Evolutionary conservation across 1,284 basidiomycete genomes (phyloP).

Genomic region (Papiliotrema flavescens): DNA sequence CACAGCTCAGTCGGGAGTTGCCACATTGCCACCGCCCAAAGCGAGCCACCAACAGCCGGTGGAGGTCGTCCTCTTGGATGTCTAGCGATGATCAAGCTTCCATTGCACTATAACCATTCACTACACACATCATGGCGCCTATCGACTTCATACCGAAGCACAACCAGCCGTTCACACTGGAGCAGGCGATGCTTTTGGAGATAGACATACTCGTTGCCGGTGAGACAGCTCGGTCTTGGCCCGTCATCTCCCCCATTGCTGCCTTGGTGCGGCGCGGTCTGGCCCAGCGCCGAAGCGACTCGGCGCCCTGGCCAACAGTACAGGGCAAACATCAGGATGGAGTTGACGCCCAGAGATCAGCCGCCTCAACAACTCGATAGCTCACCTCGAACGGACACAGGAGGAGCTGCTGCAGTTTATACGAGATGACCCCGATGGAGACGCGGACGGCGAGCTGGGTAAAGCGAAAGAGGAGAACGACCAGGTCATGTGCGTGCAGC

Average conservation of each 20-base stretch:
- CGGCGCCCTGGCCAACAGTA: no score
- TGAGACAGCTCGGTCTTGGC: conserved; percentile 36
- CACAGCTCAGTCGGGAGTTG: no score
- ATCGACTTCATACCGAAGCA: conserved; percentile 58
- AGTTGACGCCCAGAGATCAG: conserved; percentile 59
- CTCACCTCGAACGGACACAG: conserved; percentile 64
- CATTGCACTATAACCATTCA: neutral
- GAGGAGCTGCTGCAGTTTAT: conserved; percentile 56
- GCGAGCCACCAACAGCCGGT: neutral
- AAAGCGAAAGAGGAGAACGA: conserved; percentile 58
- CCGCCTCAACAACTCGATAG: conserved; percentile 67
- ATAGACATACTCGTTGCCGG: conserved; percentile 67
- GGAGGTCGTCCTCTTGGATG: neutral
- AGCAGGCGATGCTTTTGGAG: conserved; percentile 64
- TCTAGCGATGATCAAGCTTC: neutral
- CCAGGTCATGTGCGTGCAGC: conserved; percentile 53
- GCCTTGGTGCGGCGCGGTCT: no score
- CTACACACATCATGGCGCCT: conserved; percentile 4
- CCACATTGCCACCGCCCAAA: neutral
- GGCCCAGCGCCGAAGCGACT: no score
- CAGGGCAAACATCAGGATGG: no score
- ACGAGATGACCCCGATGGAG: conserved; percentile 46
- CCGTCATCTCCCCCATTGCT: no score
- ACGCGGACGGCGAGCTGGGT: conserved; percentile 49
- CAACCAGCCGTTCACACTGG: conserved; percentile 68